These are phyloP conservation scores for Macadamia integrifolia DNA, from an alignment of 164 flowering plant species.

Conservation along the genomic window DNA sequence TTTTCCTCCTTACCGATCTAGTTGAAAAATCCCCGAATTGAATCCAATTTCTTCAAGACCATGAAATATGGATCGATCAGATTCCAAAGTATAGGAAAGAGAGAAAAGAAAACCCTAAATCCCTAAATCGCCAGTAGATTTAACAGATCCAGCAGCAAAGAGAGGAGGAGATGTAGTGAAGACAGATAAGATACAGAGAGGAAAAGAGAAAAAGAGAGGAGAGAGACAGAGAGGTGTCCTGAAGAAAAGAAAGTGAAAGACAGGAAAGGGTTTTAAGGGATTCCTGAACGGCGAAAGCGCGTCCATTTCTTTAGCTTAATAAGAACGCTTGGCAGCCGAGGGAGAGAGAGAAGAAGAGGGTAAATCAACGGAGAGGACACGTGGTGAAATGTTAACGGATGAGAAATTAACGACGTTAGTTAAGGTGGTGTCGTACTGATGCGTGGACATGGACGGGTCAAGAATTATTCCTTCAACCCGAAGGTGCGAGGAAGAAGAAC, in stretches of 20 bases:
- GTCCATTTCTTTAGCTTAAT: conserved; percentile 2
- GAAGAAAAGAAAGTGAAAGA: background rate
- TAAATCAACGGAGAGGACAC: background rate
- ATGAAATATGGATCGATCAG: no score
- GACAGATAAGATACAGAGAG: no score
- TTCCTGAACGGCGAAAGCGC: conserved; percentile 17
- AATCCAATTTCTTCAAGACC: background rate
- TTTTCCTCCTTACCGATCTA: background rate
- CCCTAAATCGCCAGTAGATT: background rate
- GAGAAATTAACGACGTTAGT: background rate
- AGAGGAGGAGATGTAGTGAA: no score
- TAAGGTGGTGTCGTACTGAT: background rate
- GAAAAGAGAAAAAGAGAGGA: no score
- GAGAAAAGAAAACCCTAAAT: no score
- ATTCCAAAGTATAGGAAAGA: no score
- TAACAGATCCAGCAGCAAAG: conserved; percentile 1
- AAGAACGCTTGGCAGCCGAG: background rate
- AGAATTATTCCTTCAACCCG: background rate
- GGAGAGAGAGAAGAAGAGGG: no score
- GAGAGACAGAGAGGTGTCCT: background rate
- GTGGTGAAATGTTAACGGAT: background rate
- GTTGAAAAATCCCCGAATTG: background rate
- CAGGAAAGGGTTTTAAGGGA: background rate
- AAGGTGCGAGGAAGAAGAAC: background rate
- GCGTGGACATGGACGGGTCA: background rate